phyloP scores from a whole-genome alignment of 2,329 filamentous ascomycete genomes.

The Herpomyces periplanetae region DNA sequence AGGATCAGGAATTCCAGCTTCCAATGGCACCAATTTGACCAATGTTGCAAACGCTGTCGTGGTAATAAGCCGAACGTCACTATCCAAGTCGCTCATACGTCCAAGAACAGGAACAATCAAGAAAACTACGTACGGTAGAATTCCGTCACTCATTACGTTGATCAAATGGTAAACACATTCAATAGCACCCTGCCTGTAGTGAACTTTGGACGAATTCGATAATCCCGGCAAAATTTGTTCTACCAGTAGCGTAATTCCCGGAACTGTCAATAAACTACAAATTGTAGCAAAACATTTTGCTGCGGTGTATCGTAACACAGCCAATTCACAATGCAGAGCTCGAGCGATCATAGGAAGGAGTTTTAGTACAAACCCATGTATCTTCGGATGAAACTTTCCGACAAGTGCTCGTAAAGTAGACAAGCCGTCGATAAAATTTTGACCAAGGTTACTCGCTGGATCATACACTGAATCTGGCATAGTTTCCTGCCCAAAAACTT shows the following conservation, averaged over 20 bases:
- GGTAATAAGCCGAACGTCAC: conserved; percentile 65
- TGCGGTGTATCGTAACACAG: conserved; percentile 77
- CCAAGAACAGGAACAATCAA: conserved; percentile 84
- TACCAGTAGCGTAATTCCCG: conserved; percentile 81
- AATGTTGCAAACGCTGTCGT: conserved; percentile 89
- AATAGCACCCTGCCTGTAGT: conserved; percentile 63
- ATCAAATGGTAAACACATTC: conserved; percentile 91
- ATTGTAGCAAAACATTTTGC: conserved; percentile 91
- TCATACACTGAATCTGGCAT: conserved; percentile 33
- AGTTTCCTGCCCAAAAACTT: conserved; percentile 24
- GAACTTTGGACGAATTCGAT: conserved; percentile 53
- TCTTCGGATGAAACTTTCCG: conserved; percentile 38
- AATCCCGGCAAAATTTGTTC: conserved; percentile 72
- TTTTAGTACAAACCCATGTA: conserved; percentile 41
- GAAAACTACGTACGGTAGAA: conserved; percentile 92
- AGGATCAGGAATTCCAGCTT: conserved; percentile 85
- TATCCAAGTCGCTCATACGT: conserved; percentile 91
- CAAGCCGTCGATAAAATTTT: conserved; percentile 71
- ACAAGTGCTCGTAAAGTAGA: conserved; percentile 66
- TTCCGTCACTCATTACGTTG: conserved; percentile 83
- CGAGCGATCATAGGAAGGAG: conserved; percentile 55
- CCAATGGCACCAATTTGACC: conserved; percentile 79
- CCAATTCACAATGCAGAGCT: conserved; percentile 49
- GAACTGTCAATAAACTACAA: conserved; percentile 75
- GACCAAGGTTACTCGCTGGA: conserved; percentile 32